A percentile compares a stretch with the other conserved stretches of the same genome.
Conservation (phyloP, 2,329 filamentous ascomycete species). For the Talaromyces amestolkiae region DNA sequence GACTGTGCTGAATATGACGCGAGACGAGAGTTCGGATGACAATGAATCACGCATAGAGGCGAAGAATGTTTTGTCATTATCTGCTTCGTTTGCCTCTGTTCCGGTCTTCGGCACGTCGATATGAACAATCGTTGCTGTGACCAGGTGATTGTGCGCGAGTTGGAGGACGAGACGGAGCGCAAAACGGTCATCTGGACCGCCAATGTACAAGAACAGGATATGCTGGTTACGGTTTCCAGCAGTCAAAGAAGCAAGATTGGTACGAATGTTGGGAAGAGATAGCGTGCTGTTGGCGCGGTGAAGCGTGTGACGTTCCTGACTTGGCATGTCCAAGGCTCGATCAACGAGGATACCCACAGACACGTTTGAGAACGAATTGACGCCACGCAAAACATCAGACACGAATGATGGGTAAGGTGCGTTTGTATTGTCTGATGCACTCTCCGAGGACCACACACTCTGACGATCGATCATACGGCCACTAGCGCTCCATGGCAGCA, state of each 20-base stretch:
- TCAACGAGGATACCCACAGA: constrained; percentile 79
- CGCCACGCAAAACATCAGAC: constrained; percentile 61
- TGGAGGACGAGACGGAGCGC: constrained; percentile 81
- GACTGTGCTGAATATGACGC: constrained; percentile 56
- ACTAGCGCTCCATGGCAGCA: constrained; percentile 87
- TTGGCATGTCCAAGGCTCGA: constrained; percentile 56
- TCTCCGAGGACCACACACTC: constrained; percentile 51
- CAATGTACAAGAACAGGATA: constrained; percentile 83
- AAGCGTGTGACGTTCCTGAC: constrained; percentile 24
- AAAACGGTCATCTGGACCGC: constrained; percentile 75
- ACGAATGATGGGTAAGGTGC: constrained; percentile 71
- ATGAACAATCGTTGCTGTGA: constrained; percentile 74
- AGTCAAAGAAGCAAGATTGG: constrained; percentile 52
- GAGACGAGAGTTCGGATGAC: constrained; percentile 48
- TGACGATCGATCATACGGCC: constrained; percentile 69
- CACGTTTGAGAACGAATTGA: constrained; percentile 46
- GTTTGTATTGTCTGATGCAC: constrained; percentile 57
- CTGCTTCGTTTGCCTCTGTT: constrained; percentile 22
- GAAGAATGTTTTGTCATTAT: constrained; percentile 57
- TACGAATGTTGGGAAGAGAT: constrained; percentile 56
- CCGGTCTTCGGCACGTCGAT: constrained; percentile 40
- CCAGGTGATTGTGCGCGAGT: constrained; percentile 71
- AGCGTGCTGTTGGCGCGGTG: constrained; percentile 56
- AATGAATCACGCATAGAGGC: constrained; percentile 57
- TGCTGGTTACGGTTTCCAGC: constrained; percentile 63